Evolutionary conservation across 352 stramenopile species (phyloP).

Genomic region (Achlya hypogyna): DNA sequence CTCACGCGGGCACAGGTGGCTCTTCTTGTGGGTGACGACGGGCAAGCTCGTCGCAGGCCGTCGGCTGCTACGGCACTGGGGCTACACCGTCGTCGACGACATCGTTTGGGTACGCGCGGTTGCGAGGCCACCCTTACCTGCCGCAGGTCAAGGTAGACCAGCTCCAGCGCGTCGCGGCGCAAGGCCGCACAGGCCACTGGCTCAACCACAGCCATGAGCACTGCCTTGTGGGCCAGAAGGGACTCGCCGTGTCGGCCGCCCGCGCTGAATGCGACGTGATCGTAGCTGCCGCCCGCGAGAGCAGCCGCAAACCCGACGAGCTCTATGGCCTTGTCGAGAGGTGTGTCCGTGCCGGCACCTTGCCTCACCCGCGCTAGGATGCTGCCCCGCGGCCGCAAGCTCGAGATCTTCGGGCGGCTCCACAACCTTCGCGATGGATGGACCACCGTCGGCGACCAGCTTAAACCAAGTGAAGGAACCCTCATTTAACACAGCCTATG

Average conservation of each 20-base stretch:
- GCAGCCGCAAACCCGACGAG: conserved; percentile 16
- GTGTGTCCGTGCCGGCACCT: neutral
- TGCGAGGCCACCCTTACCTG: neutral
- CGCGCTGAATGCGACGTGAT: conserved; percentile 16
- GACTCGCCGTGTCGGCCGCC: neutral
- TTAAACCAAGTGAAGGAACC: neutral
- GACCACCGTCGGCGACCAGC: conserved; percentile 1
- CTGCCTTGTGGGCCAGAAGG: conserved; percentile 15
- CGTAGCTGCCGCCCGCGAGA: conserved; percentile 6
- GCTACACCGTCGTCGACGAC: conserved; percentile 10
- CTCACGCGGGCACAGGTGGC: neutral
- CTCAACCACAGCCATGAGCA: conserved; percentile 18
- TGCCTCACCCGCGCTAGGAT: neutral
- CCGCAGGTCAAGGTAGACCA: conserved; percentile 12
- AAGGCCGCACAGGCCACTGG: conserved; percentile 16
- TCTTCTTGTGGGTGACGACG: conserved; percentile 18
- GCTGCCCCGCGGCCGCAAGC: conserved; percentile 2
- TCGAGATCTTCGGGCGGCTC: conserved; percentile 16
- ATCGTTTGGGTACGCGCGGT: conserved; percentile 1
- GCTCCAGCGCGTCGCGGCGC: conserved; percentile 5
- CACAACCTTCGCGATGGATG: conserved; percentile 14
- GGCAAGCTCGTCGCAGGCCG: conserved; percentile 1
- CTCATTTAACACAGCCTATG: neutral
- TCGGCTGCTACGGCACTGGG: conserved; percentile 9
- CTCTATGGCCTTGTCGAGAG: conserved; percentile 16